A percentile compares a stretch with the other conserved stretches of the same genome.
phyloP scores from a whole-genome alignment of 441 rosid genomes.

The Eruca vesicaria region DNA sequence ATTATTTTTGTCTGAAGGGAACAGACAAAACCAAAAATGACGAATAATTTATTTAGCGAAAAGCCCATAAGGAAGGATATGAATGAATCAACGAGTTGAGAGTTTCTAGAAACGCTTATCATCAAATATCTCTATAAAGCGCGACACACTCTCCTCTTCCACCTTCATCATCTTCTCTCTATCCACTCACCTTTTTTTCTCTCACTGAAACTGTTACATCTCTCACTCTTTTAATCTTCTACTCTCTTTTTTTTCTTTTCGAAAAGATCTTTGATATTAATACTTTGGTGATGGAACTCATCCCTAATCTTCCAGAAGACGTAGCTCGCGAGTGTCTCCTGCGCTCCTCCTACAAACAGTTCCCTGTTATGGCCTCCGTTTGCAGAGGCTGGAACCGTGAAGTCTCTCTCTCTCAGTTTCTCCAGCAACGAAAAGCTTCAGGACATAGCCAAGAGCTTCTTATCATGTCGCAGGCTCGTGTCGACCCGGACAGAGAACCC shows the following conservation, averaged over 20 bases:
- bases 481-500: constrained; percentile 18
- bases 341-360: constrained; percentile 36
- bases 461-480: constrained; percentile 53
- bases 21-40: not conserved
- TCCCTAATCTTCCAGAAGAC: constrained; percentile 44
- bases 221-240: not conserved
- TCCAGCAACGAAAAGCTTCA: constrained; percentile 28
- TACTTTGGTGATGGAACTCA: constrained; percentile 31
- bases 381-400: constrained; percentile 45
- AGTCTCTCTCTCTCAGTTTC: constrained; percentile 31
- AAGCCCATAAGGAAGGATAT: not conserved
- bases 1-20: not conserved
- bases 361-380: constrained; percentile 35
- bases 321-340: constrained; percentile 47
- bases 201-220: constrained; percentile 5
- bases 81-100: constrained; percentile 9
- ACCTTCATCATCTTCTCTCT: not conserved
- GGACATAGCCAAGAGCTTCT: constrained; percentile 42
- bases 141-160: constrained; percentile 18
- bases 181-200: not conserved
- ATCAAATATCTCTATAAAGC: constrained; percentile 3
- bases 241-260: not conserved
- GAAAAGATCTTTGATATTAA: not conserved
- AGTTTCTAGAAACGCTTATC: constrained; percentile 30
- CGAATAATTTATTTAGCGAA: not conserved